Evolutionary conservation across 2,329 filamentous ascomycete species (phyloP), one percentile per base, ranked within the genome.

Genomic region (Claviceps fusiformis): DNA sequence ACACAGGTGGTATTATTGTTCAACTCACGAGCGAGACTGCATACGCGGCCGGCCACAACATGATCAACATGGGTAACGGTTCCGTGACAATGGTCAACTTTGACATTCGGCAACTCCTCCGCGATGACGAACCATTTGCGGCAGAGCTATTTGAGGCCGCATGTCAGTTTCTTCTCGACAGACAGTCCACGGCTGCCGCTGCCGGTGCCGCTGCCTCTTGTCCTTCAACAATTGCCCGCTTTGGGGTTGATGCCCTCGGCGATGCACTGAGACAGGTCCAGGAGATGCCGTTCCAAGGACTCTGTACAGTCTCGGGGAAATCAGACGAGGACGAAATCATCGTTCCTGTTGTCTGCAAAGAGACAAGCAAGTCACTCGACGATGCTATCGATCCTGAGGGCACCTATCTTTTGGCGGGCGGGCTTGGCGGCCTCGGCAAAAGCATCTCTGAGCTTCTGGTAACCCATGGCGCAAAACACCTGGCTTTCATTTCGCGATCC

Each of bases 351-450:
- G 55, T 61, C 9, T 55, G 58, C 15, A 55, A 59, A n/a, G 60
- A 60, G 39, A 43, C 44, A 1, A 56, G 62, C 37, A 66, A 61
- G 44, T 52, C 61, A 1, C 63, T 73, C 6, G 46, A 56, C 1
- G 65, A 70, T 3, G 60, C 56, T 5, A 61, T 75, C 47, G 68
- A 70, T 3, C 54, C 60, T 1, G 63, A 71, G 7, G 70, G 66
- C 0, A 76, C 77, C 0, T 84, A 83, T 55, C 61, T 83, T 2
- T 64, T 84, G 3, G 71, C 73, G 4, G 81, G 81, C 17, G 79
- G 79, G 0, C 70, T 81, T 0, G 79, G 80, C 17, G 81, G 80
- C 11, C 69, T 84, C 0, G 81, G 80, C 0, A 70, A 72, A 39
- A 75, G 72, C 59, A 75, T 83, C 43, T 74, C 78, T 2, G 67